phyloP scores from a whole-genome alignment of 805 yeast species.

The Yamadazyma sp. region DNA sequence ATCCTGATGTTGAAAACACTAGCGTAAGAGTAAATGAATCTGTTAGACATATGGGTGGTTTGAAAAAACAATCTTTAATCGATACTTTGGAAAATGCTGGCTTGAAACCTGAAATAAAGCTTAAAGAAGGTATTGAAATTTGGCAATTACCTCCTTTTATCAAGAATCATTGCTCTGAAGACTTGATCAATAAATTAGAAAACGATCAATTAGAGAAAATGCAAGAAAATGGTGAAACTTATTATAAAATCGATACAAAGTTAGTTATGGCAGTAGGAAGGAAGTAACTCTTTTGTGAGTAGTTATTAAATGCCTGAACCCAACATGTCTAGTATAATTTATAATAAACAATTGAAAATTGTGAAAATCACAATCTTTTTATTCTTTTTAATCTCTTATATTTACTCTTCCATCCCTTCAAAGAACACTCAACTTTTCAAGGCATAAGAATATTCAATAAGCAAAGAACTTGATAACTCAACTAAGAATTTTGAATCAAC shows the following conservation, averaged over 20 bases:
- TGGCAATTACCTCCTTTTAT: constrained; percentile 28
- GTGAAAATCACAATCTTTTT: too few relatives aligned
- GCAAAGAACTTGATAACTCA: too few relatives aligned
- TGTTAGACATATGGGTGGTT: constrained; percentile 32
- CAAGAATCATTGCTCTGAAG: constrained; percentile 19
- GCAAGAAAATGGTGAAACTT: constrained; percentile 8
- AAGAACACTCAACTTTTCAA: too few relatives aligned
- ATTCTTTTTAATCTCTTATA: too few relatives aligned
- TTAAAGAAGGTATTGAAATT: constrained; percentile 2
- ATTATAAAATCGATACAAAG: constrained; percentile 16
- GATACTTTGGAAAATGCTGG: constrained; percentile 20
- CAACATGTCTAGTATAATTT: too few relatives aligned
- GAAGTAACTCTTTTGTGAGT: too few relatives aligned
- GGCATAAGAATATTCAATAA: too few relatives aligned
- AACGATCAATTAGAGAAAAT: constrained; percentile 15
- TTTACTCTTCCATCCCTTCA: too few relatives aligned
- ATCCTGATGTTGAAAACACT: constrained; percentile 23
- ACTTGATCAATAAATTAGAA: constrained; percentile 11
- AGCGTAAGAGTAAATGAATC: constrained; percentile 7
- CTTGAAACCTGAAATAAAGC: constrained; percentile 19
- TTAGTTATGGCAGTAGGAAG: constrained; percentile 27
- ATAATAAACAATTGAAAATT: too few relatives aligned
- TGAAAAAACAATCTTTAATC: constrained; percentile 21
- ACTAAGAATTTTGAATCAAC: too few relatives aligned
- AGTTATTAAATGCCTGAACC: too few relatives aligned